phyloP scores from a whole-genome alignment of 169 alveolate species.

The Eimeria sp. region DNA sequence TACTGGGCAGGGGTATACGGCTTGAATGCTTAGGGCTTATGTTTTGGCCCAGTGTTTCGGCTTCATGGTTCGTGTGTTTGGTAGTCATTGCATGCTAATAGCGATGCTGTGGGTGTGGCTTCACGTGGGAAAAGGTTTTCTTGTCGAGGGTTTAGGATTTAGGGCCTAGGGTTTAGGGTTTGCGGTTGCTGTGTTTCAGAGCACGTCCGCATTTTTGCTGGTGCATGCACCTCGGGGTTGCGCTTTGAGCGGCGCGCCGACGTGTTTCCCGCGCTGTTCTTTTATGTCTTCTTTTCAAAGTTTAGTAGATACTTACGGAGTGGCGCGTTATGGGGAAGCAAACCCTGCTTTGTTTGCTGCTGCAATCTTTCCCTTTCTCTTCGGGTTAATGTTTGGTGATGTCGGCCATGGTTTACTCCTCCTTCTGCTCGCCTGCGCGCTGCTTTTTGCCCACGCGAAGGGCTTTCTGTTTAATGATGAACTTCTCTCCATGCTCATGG shows the following conservation, averaged over 20 bases:
- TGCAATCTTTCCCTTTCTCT: constrained; percentile 99
- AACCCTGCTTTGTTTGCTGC: constrained; percentile 98
- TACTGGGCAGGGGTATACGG: not conserved
- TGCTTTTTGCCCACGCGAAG: not conserved
- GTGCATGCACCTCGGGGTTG: constrained; percentile 19
- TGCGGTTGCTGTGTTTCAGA: constrained; percentile 38
- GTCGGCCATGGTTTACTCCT: constrained; percentile 98
- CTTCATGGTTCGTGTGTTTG: no score
- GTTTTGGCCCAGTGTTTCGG: not conserved
- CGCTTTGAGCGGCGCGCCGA: constrained; percentile 23
- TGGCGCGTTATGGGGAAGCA: constrained; percentile 98
- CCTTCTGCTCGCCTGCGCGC: constrained; percentile 83
- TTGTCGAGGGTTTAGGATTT: not conserved
- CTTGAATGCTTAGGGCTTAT: constrained; percentile 10
- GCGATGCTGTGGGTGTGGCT: not conserved
- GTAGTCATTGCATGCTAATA: not conserved
- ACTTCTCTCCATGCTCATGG: constrained; percentile 79
- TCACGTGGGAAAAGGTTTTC: not conserved
- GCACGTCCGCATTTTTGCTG: constrained; percentile 66
- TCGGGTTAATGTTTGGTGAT: constrained; percentile 99
- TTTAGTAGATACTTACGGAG: constrained; percentile 99
- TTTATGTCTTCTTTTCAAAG: constrained; percentile 47
- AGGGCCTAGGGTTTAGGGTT: constrained; percentile 25
- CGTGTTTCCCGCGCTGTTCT: not conserved
- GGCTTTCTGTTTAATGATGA: not conserved